Conservation (phyloP, 306 rosid species). For the Castanea sativa region DNA sequence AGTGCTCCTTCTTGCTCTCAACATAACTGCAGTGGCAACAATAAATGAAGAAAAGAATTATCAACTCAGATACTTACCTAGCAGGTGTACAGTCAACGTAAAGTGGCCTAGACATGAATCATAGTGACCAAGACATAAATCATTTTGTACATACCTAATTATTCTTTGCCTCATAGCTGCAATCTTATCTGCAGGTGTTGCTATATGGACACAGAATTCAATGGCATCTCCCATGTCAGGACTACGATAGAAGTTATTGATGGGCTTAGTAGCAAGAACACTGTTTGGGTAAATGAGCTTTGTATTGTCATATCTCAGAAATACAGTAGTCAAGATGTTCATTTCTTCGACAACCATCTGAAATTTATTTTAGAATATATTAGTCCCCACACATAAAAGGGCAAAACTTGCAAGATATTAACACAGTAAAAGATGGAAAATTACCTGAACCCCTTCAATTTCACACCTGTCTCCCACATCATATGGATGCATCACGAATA, state of each 20-base stretch:
- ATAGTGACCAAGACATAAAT: not conserved
- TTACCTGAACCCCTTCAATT: constrained; percentile 77
- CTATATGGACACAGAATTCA: constrained; percentile 67
- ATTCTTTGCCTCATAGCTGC: constrained; percentile 61
- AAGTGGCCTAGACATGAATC: not conserved
- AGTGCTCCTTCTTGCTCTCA: constrained; percentile 82
- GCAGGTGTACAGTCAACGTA: no score
- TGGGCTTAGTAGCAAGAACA: constrained; percentile 65
- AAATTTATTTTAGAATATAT: constrained; percentile 18
- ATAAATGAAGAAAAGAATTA: not conserved
- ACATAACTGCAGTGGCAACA: constrained; percentile 54
- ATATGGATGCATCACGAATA: constrained; percentile 89
- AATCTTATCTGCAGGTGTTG: constrained; percentile 78
- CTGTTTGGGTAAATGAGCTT: constrained; percentile 65
- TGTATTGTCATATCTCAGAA: constrained; percentile 66
- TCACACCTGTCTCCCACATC: constrained; percentile 98
- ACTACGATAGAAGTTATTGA: constrained; percentile 82
- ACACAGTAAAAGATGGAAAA: not conserved
- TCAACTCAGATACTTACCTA: not conserved
- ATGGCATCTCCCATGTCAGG: constrained; percentile 85
- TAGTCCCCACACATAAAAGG: constrained; percentile 6
- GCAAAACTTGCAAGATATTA: not conserved
- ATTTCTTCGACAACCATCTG: constrained; percentile 99
- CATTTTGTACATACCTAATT: constrained; percentile 37
- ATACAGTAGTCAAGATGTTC: constrained; percentile 93